phyloP scores from a whole-genome alignment of 2,329 filamentous ascomycete species.

The Colletotrichum lentis region DNA sequence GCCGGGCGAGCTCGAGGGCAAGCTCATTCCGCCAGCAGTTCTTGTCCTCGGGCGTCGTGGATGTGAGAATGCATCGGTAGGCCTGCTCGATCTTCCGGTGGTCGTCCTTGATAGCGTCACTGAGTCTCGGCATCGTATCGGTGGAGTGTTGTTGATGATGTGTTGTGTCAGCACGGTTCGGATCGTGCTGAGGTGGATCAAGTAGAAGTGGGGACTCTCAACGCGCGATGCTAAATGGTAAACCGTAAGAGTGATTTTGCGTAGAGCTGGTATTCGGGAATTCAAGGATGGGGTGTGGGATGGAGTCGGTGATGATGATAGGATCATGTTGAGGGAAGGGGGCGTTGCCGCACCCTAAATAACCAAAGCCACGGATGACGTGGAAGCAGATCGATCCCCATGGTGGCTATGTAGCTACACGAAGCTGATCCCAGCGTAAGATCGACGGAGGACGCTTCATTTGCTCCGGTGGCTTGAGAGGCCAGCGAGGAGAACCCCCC shows the following conservation, averaged over 20 bases:
- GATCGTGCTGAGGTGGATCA: not conserved
- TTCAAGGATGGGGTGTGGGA: not conserved
- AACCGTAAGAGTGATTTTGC: too few relatives aligned
- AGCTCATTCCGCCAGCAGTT: conserved; percentile 30
- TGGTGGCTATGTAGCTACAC: not conserved
- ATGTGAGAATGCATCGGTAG: conserved; percentile 27
- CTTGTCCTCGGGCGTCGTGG: conserved; percentile 14
- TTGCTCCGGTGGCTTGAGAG: not conserved
- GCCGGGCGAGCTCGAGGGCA: conserved; percentile 32
- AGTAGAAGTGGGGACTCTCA: not conserved
- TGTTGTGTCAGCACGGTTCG: not conserved
- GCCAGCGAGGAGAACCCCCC: not conserved
- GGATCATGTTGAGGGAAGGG: not conserved
- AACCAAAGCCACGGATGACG: conserved; percentile 17
- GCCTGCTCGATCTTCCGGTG: conserved; percentile 33
- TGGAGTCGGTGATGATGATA: not conserved
- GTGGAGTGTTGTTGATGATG: not conserved
- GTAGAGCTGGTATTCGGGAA: too few relatives aligned
- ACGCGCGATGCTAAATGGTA: too few relatives aligned
- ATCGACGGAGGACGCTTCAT: conserved; percentile 2
- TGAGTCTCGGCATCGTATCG: conserved; percentile 27
- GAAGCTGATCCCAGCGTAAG: conserved; percentile 13
- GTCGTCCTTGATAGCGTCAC: conserved; percentile 33
- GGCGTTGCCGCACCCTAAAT: not conserved
- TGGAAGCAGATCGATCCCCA: not conserved